Conservation (phyloP, 2,329 filamentous ascomycete genomes). For the Alternaria longipes region DNA sequence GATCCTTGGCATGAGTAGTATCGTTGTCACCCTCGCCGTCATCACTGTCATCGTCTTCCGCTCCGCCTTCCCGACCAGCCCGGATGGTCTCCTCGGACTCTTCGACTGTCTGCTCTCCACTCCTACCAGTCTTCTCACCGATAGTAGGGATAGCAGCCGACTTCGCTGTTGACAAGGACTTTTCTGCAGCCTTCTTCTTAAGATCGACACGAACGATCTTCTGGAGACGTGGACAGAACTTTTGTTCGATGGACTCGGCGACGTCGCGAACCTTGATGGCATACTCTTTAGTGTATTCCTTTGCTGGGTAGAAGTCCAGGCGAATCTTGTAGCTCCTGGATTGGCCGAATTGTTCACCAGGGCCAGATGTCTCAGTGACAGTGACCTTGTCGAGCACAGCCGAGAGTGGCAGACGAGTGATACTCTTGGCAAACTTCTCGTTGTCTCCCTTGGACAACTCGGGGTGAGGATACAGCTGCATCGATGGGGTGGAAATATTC, state of each 20-base stretch:
- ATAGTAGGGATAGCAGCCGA: slow-evolving; percentile 79
- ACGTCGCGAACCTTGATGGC: slow-evolving; percentile 83
- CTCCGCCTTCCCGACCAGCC: slow-evolving; percentile 58
- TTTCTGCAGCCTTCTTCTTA: slow-evolving; percentile 75
- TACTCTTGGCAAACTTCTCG: slow-evolving; percentile 87
- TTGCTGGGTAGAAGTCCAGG: slow-evolving; percentile 82
- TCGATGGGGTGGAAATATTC: slow-evolving; percentile 87
- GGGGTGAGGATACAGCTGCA: slow-evolving; percentile 81
- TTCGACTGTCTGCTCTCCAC: slow-evolving; percentile 60
- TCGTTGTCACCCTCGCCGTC: slow-evolving; percentile 64
- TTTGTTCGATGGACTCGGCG: slow-evolving; percentile 78
- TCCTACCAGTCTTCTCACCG: slow-evolving; percentile 67
- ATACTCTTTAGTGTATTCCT: slow-evolving; percentile 87
- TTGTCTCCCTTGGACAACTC: slow-evolving; percentile 74
- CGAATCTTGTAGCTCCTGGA: slow-evolving; percentile 87
- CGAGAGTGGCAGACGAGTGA: slow-evolving; percentile 83
- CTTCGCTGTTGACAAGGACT: slow-evolving; percentile 59
- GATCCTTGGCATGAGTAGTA: slow-evolving; percentile 74
- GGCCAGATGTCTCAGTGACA: slow-evolving; percentile 81
- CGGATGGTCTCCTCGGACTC: slow-evolving; percentile 38
- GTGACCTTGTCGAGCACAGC: slow-evolving; percentile 83
- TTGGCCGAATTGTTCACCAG: slow-evolving; percentile 71
- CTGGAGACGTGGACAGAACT: slow-evolving; percentile 77
- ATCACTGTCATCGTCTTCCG: slow-evolving; percentile 79
- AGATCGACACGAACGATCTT: slow-evolving; percentile 78